phyloP scores from a whole-genome alignment of 2,329 filamentous ascomycete genomes.

The Lasiodiplodia hormozganensis region DNA sequence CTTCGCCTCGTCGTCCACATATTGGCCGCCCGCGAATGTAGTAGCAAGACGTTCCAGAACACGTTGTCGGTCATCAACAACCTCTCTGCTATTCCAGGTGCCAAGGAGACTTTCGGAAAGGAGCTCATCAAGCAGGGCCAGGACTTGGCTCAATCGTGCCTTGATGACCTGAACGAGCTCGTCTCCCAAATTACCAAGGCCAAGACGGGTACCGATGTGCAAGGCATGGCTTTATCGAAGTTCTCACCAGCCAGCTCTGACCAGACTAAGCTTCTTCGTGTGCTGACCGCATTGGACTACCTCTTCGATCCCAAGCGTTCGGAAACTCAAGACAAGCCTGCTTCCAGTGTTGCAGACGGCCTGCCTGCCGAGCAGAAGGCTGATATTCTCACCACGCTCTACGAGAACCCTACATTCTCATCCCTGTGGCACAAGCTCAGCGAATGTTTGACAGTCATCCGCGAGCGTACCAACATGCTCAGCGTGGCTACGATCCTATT shows the following conservation, averaged over 20 bases:
- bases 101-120: constrained; percentile 88
- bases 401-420: constrained; percentile 89
- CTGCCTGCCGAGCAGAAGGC: constrained; percentile 73
- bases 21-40: constrained; percentile 93
- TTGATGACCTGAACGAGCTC: constrained; percentile 83
- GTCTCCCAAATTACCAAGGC: constrained; percentile 86
- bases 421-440: constrained; percentile 93
- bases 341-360: constrained; percentile 52
- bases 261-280: constrained; percentile 91
- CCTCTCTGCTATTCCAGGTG: constrained; percentile 87
- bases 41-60: constrained; percentile 96
- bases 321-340: constrained; percentile 58
- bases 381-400: constrained; percentile 84
- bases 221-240: constrained; percentile 90
- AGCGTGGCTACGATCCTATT: constrained; percentile 96
- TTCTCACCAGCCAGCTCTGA: constrained; percentile 97
- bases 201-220: constrained; percentile 89
- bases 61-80: constrained; percentile 99
- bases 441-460: constrained; percentile 84
- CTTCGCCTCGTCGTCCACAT: constrained; percentile 95
- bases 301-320: constrained; percentile 84
- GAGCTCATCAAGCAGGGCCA: constrained; percentile 90
- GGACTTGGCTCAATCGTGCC: constrained; percentile 80
- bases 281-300: constrained; percentile 93
- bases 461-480: constrained; percentile 91